phyloP scores from a whole-genome alignment of 1,139 yeast species.

The Zygoascus sp. region DNA sequence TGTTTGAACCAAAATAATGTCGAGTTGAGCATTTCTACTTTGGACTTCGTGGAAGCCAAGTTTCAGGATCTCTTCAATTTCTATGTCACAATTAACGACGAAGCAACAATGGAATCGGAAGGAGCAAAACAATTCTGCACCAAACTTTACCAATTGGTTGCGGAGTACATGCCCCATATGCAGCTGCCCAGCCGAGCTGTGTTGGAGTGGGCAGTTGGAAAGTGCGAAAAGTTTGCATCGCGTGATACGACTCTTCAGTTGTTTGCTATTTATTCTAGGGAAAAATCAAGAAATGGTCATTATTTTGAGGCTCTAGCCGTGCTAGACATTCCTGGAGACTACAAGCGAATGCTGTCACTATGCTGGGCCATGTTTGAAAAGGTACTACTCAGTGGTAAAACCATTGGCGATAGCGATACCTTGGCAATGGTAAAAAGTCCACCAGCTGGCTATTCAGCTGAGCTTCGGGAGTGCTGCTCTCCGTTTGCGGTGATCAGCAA shows the following conservation, averaged over 20 bases:
- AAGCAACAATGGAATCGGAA: not conserved
- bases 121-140: not conserved
- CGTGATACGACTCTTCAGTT: not conserved
- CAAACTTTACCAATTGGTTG: not conserved
- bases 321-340: slow-evolving; percentile 63
- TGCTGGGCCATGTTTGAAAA: slow-evolving; percentile 58
- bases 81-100: not conserved
- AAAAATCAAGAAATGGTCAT: slow-evolving; percentile 29
- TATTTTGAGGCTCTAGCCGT: slow-evolving; percentile 62
- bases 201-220: slow-evolving; percentile 7
- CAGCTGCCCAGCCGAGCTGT: not conserved
- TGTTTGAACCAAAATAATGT: slow-evolving; percentile 19
- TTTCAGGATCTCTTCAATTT: slow-evolving; percentile 5
- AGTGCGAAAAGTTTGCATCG: slow-evolving; percentile 1
- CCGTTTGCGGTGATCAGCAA: slow-evolving; percentile 67
- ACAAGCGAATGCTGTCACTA: slow-evolving; percentile 38
- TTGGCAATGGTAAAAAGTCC: slow-evolving; percentile 29
- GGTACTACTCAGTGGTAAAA: slow-evolving; percentile 46
- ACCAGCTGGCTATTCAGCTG: slow-evolving; percentile 40
- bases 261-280: slow-evolving; percentile 4
- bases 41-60: slow-evolving; percentile 8
- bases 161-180: slow-evolving; percentile 6
- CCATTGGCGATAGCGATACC: slow-evolving; percentile 21
- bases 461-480: slow-evolving; percentile 60
- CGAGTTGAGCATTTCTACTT: not conserved